Base-by-base conservation (phyloP, 1,284 basidiomycete genomes). In the Entoloma clypeatum region DNA sequence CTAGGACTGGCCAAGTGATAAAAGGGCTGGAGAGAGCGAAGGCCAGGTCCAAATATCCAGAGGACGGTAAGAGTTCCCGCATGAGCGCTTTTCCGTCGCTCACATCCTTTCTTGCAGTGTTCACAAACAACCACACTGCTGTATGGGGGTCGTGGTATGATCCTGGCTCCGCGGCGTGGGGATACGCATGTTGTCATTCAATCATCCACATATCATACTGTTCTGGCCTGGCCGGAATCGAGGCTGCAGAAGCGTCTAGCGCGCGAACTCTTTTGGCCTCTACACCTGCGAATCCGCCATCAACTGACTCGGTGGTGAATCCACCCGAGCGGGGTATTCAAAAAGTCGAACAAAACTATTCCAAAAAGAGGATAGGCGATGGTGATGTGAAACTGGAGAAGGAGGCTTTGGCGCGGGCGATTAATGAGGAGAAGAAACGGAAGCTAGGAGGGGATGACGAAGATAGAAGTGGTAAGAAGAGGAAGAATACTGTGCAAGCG, bases 101-200 rank as follows among this genome's bases (percentile, higher is more conserved):
- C 31, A 39, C 30, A 39, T 53, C 28, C 33, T 16, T 31, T 44
- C 28, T 27, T 29, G 16, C 43, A 92, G 91, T 93, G n/a, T 82
- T 76, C 55, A 72, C 87, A 56, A 94, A 94, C 65, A 99, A 99
- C 60, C 96, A 99, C 58, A 91, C 84, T 0, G 67, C 80, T 2
- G 82, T 98, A 6, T 99, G 94, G 94, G 96, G 96, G 19, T 98
- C 95, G 23, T 99, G 84, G 83, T 98, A 90, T 64, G 83, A 91
- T 55, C 52, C 72, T 8, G 69, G 76, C 5, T 69, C 75, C 1
- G 79, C 82, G 7, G 62, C 71, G 44, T 99, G 96, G 96, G 96
- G 96, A 33, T 99, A 87, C 63, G 83, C 78, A 21, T 99, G 96
- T 65, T 99, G 96, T 60, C 93, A 96, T 60, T 93, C 91, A 7